Evolutionary conservation across 2,329 filamentous ascomycete species (phyloP).

Genomic region (Plenodomus lindquistii): DNA sequence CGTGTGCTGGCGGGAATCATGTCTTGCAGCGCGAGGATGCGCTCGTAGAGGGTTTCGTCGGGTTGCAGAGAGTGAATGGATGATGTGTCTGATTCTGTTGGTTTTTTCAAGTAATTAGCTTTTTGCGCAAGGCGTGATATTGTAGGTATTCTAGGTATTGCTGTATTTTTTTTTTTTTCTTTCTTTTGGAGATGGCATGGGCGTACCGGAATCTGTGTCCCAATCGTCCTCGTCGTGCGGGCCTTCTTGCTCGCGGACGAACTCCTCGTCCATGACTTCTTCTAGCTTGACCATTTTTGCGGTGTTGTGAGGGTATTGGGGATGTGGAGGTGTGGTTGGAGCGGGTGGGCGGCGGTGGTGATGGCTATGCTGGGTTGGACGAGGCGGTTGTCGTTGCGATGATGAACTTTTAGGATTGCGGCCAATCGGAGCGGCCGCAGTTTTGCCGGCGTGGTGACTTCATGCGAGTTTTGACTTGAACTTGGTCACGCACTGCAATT

Average conservation of each 20-base stretch:
- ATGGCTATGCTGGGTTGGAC: conserved; percentile 6
- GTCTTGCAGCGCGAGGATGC: conserved; percentile 72
- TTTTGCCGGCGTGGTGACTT: neutral
- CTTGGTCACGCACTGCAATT: too few species aligned
- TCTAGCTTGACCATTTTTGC: conserved; percentile 89
- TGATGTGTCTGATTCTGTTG: conserved; percentile 80
- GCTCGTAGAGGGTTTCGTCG: conserved; percentile 59
- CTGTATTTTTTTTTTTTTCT: too few species aligned
- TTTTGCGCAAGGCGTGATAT: neutral
- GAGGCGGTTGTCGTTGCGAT: conserved; percentile 11
- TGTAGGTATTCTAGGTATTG: too few species aligned
- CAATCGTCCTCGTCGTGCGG: conserved; percentile 79
- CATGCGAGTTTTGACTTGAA: neutral
- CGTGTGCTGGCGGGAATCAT: conserved; percentile 81
- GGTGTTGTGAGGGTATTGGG: conserved; percentile 4
- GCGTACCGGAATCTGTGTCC: conserved; percentile 87
- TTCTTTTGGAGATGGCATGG: too few species aligned
- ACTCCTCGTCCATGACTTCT: conserved; percentile 96
- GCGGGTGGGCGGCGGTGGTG: conserved; percentile 4
- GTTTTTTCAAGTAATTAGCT: conserved; percentile 52
- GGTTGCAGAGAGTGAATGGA: conserved; percentile 56
- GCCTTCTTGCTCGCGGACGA: conserved; percentile 72
- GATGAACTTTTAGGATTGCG: conserved; percentile 17
- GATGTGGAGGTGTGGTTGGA: neutral
- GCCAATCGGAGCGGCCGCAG: conserved; percentile 4